Evolutionary conservation across 305 asterid genomes (phyloP), one percentile per base, ranked within the genome.

Genomic region (Withania somnifera): DNA sequence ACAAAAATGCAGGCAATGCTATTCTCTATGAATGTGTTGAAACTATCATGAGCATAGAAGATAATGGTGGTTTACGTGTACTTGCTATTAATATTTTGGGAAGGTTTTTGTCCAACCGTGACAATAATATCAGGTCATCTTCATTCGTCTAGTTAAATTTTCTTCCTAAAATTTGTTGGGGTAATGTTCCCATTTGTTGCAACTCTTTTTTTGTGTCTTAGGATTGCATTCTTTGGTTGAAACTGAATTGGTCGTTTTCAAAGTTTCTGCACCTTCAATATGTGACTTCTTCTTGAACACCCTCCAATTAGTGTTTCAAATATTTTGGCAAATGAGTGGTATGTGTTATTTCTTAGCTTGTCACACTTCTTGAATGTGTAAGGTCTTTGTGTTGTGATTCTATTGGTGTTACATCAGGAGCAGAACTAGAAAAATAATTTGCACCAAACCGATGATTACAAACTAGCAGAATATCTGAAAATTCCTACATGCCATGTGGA

Each of bases 71-170:
- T 76, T 88, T 97, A 79, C 89, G 98, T 85, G 98, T 94, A 45
- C 98, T 97, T 81, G 98, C 97, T 82, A 90, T 97, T 86, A 97
- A 97, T 90, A 95, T 97, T 83, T 84, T 97, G 97, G 99, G 99
- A 83, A 92, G 99, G 86, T 97, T 95, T 89, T 87, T 95, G 91
- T 97, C 98, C 85, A 93, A 97, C 88, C 95, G 97, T 63, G 99
- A 97, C 86, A 97, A 97, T 90, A 97, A 97, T 88, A 94, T 92
- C 90, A 92, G 98, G 99, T 93, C 64, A 61, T 83, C 71, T 81
- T 81, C 87, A 36, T 81, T 85, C 83, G 40, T 83, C 83, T 82
- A 51, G 80, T 76, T 51, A 50, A 28, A 76, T 50, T 51, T 51
- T 51, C 3, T 76, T 50, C 30, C 47, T 19, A 76, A 51, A 17